Conservation (phyloP, 768 basidiomycete genomes). For the Tylopilus felleus region DNA sequence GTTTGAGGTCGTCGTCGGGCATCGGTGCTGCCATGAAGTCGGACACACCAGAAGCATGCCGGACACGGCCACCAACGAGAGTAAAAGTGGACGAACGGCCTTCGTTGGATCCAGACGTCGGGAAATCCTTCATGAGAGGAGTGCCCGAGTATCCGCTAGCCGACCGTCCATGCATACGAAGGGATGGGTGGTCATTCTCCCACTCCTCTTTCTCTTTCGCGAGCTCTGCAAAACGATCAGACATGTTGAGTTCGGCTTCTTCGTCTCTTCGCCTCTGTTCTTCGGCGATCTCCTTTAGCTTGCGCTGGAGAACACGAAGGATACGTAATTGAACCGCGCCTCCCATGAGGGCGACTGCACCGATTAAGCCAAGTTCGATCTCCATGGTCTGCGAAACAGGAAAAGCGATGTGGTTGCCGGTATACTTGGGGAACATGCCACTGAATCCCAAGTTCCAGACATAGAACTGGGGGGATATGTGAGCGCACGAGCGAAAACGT, state of each 20-base stretch:
- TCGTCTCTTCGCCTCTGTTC: slow-evolving; percentile 71
- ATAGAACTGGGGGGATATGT: slow-evolving; percentile 65
- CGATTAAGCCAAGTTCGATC: slow-evolving; percentile 88
- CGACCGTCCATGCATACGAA: slow-evolving; percentile 56
- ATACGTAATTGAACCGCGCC: slow-evolving; percentile 88
- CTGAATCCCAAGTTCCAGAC: slow-evolving; percentile 92
- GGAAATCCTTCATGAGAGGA: slow-evolving; percentile 66
- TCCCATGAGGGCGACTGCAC: slow-evolving; percentile 80
- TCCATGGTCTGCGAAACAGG: slow-evolving; percentile 89
- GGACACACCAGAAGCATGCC: slow-evolving; percentile 65
- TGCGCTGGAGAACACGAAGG: slow-evolving; percentile 72
- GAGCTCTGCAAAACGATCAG: slow-evolving; percentile 61
- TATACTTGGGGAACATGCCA: slow-evolving; percentile 73
- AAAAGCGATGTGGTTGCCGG: slow-evolving; percentile 62
- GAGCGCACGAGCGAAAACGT: slow-evolving; percentile 2
- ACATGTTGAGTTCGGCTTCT: slow-evolving; percentile 72
- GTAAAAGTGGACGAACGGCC: slow-evolving; percentile 44
- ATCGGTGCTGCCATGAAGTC: slow-evolving; percentile 66
- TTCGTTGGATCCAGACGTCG: slow-evolving; percentile 47
- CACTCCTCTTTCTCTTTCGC: slow-evolving; percentile 74
- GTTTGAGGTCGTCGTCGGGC: slow-evolving; percentile 59
- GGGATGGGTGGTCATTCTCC: slow-evolving; percentile 80
- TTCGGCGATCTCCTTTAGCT: slow-evolving; percentile 73
- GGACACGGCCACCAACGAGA: slow-evolving; percentile 50
- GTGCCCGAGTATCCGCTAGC: slow-evolving; percentile 62